phyloP scores from a whole-genome alignment of 169 alveolate genomes.

The Cryptosporidium sp. region DNA sequence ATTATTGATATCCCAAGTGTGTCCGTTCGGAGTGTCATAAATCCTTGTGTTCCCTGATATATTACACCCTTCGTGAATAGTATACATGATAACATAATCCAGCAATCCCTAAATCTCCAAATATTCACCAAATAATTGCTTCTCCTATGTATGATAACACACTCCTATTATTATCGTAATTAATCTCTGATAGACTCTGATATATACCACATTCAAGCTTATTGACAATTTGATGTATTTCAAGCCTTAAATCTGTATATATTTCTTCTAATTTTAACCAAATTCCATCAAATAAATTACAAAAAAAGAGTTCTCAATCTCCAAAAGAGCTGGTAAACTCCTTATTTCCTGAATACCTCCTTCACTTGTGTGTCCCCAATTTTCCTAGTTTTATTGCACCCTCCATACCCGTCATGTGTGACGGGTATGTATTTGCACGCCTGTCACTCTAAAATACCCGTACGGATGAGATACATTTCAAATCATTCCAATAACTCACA shows the following conservation, averaged over 20 bases:
- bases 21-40: slow-evolving; percentile 25
- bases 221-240: neutral
- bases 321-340: neutral
- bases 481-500: neutral
- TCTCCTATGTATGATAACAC: neutral
- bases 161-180: neutral
- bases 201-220: slow-evolving; percentile 9
- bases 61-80: slow-evolving; percentile 64
- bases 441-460: slow-evolving; percentile 33
- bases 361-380: slow-evolving; percentile 19
- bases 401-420: slow-evolving; percentile 33
- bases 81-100: slow-evolving; percentile 41
- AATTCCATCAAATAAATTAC: neutral
- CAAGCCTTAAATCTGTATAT: neutral
- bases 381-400: slow-evolving; percentile 16
- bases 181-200: neutral
- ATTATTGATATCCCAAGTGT: slow-evolving; percentile 11
- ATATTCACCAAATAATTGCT: too few relatives aligned
- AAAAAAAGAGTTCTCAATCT: neutral
- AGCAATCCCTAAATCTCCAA: neutral
- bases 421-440: slow-evolving; percentile 22
- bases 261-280: neutral
- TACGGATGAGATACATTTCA: neutral
- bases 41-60: neutral
- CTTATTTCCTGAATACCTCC: neutral